Evolutionary conservation across 2,329 filamentous ascomycete genomes (phyloP).

Genomic region (Cercospora janseana): DNA sequence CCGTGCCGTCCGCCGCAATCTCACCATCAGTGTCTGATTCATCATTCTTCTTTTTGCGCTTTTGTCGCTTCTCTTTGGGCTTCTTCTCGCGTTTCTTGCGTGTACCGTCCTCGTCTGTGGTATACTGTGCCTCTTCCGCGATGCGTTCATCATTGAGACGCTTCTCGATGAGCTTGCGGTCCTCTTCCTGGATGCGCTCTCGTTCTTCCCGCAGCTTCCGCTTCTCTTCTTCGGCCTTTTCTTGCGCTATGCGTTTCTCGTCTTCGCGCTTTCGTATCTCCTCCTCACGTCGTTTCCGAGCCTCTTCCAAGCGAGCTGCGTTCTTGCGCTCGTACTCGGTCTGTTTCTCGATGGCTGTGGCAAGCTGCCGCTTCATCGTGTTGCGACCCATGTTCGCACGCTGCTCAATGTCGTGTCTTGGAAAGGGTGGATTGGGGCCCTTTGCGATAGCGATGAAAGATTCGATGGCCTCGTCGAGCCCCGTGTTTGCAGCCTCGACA

Average conservation of each 20-base stretch:
- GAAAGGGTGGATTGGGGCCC: slow-evolving; percentile 74
- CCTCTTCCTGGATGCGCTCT: slow-evolving; percentile 70
- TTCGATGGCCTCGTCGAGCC: slow-evolving; percentile 82
- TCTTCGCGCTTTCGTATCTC: slow-evolving; percentile 78
- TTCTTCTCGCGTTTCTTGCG: slow-evolving; percentile 76
- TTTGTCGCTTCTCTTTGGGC: slow-evolving; percentile 41
- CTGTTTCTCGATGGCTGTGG: slow-evolving; percentile 79
- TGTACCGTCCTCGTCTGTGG: slow-evolving; percentile 81
- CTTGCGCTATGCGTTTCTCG: slow-evolving; percentile 64
- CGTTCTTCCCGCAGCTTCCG: slow-evolving; percentile 84
- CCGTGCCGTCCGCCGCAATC: slow-evolving; percentile 44
- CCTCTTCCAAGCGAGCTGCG: slow-evolving; percentile 78
- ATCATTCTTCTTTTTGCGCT: slow-evolving; percentile 62
- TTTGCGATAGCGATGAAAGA: slow-evolving; percentile 59
- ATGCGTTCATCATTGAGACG: slow-evolving; percentile 68
- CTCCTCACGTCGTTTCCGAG: slow-evolving; percentile 74
- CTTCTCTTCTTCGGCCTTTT: slow-evolving; percentile 69
- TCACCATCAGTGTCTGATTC: slow-evolving; percentile 48
- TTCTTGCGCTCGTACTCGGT: slow-evolving; percentile 92
- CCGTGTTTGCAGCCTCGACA: slow-evolving; percentile 73
- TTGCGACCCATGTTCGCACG: slow-evolving; percentile 96
- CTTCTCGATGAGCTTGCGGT: slow-evolving; percentile 69
- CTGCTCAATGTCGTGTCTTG: slow-evolving; percentile 84
- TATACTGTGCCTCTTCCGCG: slow-evolving; percentile 69
- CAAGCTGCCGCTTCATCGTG: slow-evolving; percentile 88